Evolutionary conservation across 2,329 filamentous ascomycete genomes (phyloP), one percentile per base, ranked within the genome.

Genomic region (Microdochium paspali): DNA sequence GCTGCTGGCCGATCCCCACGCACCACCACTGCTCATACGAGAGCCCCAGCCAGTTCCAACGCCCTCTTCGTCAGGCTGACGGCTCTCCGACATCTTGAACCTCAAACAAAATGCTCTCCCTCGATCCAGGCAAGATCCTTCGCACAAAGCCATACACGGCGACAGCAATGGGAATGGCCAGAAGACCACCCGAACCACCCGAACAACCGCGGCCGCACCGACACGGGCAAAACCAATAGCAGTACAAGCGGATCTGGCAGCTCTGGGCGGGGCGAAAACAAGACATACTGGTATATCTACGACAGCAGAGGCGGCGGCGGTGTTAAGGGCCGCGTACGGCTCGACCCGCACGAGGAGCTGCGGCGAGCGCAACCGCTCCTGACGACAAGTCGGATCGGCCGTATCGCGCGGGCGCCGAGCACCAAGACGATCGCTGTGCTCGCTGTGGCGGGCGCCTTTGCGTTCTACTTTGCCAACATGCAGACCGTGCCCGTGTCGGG

Each of bases 401-500:
- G 57, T 4, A 52, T 66, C 40, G 47, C 60, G 24, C 61, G 62
- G 31, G 65, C 63, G 49, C 63, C 63, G 23, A 62, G 56, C 46
- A 69, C 69, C 42, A 63, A 66, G 47, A 56, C 66, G 24, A 62
- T 77, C 13, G 59, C 72, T 15, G 53, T 67, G 1, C 50, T 68
- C 13, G 67, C 69, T 24, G 61, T 69, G 15, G 56, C 63, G n/a
- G 69, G 65, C 40, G 77, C 74, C 3, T 57, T 71, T 2, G 59
- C 60, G 9, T 81, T 89, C 60, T 90, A 89, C 68, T 69, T 81
- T 47, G 72, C 68, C 59, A 84, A 90, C 60, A 68, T 87, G 39
- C 83, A 91, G 62, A 77, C 76, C 26, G 85, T 90, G 13, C 85
- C 86, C 2, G 76, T 89, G 6, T 85, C 81, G 4, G 83, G 84